Conservation (phyloP, 805 yeast species). For the Yarrowia osloensis region DNA sequence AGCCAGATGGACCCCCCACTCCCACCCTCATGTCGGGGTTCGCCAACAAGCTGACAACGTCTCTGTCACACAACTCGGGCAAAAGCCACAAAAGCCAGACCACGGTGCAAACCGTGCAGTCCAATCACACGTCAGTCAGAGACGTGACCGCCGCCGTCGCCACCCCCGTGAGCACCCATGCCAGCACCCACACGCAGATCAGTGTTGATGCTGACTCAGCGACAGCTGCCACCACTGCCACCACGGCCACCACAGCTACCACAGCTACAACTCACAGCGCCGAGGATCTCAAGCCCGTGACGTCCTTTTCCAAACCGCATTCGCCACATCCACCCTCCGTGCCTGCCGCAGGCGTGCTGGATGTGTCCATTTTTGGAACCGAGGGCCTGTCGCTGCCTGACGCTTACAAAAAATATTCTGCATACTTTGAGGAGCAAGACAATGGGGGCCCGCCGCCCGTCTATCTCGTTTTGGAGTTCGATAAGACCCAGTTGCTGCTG, state of each 20-base stretch:
- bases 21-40: constrained; percentile 9
- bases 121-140: neutral
- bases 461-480: constrained; percentile 88
- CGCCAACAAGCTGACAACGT: neutral
- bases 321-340: neutral
- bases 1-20: neutral
- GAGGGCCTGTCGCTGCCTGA: constrained; percentile 20
- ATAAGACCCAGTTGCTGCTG: constrained; percentile 87
- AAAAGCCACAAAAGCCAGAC: constrained; percentile 14
- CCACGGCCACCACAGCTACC: neutral
- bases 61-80: neutral
- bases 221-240: neutral
- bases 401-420: constrained; percentile 4
- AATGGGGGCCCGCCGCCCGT: constrained; percentile 54
- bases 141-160: neutral
- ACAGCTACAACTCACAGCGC: neutral
- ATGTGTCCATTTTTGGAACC: constrained; percentile 8
- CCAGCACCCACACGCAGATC: neutral
- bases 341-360: neutral
- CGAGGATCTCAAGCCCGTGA: neutral
- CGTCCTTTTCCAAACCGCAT: neutral
- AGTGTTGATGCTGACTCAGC: neutral
- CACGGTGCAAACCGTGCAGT: constrained; percentile 7
- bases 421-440: constrained; percentile 22
- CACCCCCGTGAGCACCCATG: constrained; percentile 9